Percentiles rank a stretch among this genome's conserved stretches.
phyloP scores from a whole-genome alignment of 2,329 filamentous ascomycete genomes.

The Diaporthe destruens region DNA sequence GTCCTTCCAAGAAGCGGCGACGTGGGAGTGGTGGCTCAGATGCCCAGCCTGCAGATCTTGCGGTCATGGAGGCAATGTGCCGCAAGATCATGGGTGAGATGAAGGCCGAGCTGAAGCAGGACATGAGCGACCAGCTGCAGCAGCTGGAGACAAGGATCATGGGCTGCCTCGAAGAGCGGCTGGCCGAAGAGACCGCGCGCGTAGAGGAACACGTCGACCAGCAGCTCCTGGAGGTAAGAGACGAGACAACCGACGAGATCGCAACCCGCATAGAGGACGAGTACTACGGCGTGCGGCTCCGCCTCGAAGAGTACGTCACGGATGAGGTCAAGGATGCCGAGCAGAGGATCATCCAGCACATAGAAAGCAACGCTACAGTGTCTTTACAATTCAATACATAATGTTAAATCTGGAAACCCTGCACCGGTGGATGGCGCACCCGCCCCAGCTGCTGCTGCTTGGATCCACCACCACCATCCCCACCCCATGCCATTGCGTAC shows the following conservation, averaged over 20 bases:
- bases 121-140: conserved; percentile 16
- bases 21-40: not conserved
- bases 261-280: conserved; percentile 6
- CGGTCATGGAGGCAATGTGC: conserved; percentile 23
- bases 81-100: conserved; percentile 31
- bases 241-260: conserved; percentile 16
- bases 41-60: not conserved
- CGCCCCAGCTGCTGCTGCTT: too few relatives aligned
- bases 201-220: conserved; percentile 10
- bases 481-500: not conserved
- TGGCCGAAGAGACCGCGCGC: conserved; percentile 6
- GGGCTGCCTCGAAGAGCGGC: conserved; percentile 9
- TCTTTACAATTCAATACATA: conserved; percentile 35
- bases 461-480: too few relatives aligned
- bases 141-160: conserved; percentile 13
- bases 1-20: conserved; percentile 33
- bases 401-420: not conserved
- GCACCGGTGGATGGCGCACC: too few relatives aligned
- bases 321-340: conserved; percentile 31
- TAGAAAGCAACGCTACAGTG: conserved; percentile 31
- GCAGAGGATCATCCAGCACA: conserved; percentile 32
- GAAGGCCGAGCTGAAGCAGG: conserved; percentile 31
- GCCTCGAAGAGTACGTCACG: conserved; percentile 14
- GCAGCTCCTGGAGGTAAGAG: conserved; percentile 28
- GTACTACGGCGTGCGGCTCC: conserved; percentile 20